phyloP scores from a whole-genome alignment of 306 rosid species.

The Trifolium fragiferum region DNA sequence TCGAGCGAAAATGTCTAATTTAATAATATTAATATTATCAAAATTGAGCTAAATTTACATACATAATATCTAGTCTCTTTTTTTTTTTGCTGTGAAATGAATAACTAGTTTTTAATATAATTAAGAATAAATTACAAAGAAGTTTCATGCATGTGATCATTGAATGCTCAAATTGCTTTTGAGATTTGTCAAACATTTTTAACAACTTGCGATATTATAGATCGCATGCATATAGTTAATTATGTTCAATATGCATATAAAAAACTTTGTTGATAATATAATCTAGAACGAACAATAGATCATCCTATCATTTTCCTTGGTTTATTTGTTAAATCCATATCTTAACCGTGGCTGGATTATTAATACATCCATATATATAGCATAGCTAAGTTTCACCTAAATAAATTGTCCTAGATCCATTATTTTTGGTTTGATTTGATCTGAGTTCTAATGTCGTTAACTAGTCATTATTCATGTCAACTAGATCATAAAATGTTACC shows the following conservation, averaged over 20 bases:
- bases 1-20: no score
- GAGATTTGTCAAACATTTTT: not conserved
- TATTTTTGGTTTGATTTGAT: constrained; percentile 29
- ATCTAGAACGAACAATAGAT: constrained; percentile 14
- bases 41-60: no score
- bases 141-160: not conserved
- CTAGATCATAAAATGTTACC: constrained; percentile 2
- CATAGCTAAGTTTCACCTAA: not conserved
- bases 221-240: not conserved
- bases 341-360: not conserved
- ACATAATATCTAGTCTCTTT: no score
- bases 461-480: constrained; percentile 40
- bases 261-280: not conserved
- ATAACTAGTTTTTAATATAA: no score
- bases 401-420: not conserved
- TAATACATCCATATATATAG: not conserved
- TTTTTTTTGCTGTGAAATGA: no score
- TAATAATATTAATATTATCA: no score
- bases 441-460: constrained; percentile 36
- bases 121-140: not conserved
- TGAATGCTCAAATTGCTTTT: not conserved
- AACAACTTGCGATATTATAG: not conserved
- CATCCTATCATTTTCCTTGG: not conserved
- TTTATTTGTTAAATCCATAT: not conserved
- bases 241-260: constrained; percentile 7